phyloP scores from a whole-genome alignment of 2,329 filamentous ascomycete genomes.

The Trichoderma sp. region DNA sequence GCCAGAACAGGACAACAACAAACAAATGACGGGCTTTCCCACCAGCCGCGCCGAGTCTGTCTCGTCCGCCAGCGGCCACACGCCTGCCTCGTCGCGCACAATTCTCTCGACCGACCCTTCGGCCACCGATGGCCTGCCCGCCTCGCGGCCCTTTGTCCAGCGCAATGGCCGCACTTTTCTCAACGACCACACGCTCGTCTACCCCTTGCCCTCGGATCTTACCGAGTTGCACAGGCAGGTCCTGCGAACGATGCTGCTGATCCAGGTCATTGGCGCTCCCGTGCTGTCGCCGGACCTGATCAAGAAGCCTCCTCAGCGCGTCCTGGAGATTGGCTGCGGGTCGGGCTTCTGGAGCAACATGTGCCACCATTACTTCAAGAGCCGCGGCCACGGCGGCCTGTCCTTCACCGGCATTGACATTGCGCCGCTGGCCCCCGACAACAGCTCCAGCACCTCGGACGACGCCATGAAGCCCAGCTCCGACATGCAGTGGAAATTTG shows the following conservation, averaged over 20 bases:
- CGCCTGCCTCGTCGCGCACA: conserved; percentile 46
- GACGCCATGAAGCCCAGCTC: conserved; percentile 57
- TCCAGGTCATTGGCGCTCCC: conserved; percentile 78
- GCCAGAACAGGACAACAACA: conserved; percentile 34
- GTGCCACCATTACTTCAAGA: conserved; percentile 77
- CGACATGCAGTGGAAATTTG: conserved; percentile 84
- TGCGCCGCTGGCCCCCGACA: conserved; percentile 63
- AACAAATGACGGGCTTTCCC: conserved; percentile 39
- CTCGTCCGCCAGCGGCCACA: conserved; percentile 48
- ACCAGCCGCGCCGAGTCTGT: conserved; percentile 47
- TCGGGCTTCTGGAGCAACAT: conserved; percentile 88
- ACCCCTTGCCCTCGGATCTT: conserved; percentile 88
- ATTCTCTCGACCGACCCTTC: conserved; percentile 52
- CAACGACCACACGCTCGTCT: conserved; percentile 68
- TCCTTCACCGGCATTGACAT: conserved; percentile 83
- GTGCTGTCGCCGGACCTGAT: conserved; percentile 70
- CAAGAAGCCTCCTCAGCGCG: conserved; percentile 68
- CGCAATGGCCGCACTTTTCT: conserved; percentile 83
- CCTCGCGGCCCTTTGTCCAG: conserved; percentile 60
- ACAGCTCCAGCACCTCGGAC: conserved; percentile 30
- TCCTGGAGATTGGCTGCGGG: conserved; percentile 86
- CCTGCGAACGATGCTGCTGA: conserved; percentile 76
- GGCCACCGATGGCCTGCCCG: conserved; percentile 43
- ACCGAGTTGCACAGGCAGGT: conserved; percentile 86
- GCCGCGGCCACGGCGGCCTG: conserved; percentile 67